Base-by-base conservation (phyloP, 1,139 yeast species). In the Yamadazyma conglobata region DNA sequence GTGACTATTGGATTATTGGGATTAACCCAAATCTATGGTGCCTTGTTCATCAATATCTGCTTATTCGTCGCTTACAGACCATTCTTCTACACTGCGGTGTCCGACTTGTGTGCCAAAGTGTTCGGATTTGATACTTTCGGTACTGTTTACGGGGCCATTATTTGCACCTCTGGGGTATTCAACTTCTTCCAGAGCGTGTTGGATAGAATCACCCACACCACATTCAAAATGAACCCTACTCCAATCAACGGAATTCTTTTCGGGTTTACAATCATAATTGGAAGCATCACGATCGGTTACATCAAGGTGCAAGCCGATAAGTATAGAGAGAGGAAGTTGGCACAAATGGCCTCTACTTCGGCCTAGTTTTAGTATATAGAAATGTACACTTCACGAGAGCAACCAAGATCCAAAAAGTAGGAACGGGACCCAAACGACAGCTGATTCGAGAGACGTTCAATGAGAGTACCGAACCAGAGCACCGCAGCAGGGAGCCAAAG, bases 91-190 rank as follows among this genome's bases (percentile, higher is more conserved):
- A 66, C 73, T 10, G 56, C 67, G 3, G 56, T 67, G 14, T 59
- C 68, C 6, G 73, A 67, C 37, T 58, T 60, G 34, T 67, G 71
- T 43, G 73, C 73, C 29, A 67, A 67, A 42, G 71, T 67, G 19
- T 67, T 67, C 48, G 73, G 73, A 6, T 67, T 66, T 37, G 71
- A 66, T 35, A 67, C 72, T 10, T 67, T 67, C 43, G 73, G 73
- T 5, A 65, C 72, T 4, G 64, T 67, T 15, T 67, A 67, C 40
- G 73, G 73, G 4, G 50, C 65, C n/a, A 60, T 66, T 20, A 63
- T 64, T 37, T 56, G 65, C 36, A 51, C 64, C 25, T 56, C 70
- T 5, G 73, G 73, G 10, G 41, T 63, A 10, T 49, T 63, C 42
- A 67, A 66, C 39, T 56, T 57, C 37, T 48, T 55, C 22, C 73